A percentile compares a stretch with the other conserved stretches of the same genome.
These are phyloP conservation scores for Tetraselmis chui DNA, from an alignment of 139 green algal genomes.

Conservation along the genomic window DNA sequence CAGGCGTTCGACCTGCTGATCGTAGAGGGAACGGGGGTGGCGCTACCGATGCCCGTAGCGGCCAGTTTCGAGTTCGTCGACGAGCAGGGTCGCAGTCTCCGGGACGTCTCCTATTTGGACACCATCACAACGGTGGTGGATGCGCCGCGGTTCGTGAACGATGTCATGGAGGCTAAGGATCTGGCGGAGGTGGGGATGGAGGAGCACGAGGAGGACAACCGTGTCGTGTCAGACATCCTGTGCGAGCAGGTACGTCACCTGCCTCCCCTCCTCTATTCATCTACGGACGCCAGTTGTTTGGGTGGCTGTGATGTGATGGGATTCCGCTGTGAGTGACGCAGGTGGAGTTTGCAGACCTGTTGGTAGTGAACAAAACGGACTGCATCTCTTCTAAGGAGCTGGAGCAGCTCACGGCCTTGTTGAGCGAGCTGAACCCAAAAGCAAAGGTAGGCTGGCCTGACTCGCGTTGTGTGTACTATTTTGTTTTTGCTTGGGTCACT, in stretches of 20 bases:
- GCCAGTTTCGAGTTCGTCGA: background rate
- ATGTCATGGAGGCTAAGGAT: constrained; percentile 24
- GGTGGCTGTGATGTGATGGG: no score
- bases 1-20: constrained; percentile 11
- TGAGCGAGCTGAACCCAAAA: constrained; percentile 41
- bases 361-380: constrained; percentile 71
- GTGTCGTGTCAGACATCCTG: constrained; percentile 50
- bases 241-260: constrained; percentile 31
- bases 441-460: constrained; percentile 32
- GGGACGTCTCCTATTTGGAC: constrained; percentile 10
- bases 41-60: constrained; percentile 3
- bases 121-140: background rate
- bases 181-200: constrained; percentile 18
- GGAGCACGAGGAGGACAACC: constrained; percentile 47
- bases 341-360: constrained; percentile 60
- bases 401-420: constrained; percentile 39
- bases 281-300: no score
- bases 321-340: no score
- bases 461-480: no score
- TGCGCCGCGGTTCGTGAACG: constrained; percentile 31
- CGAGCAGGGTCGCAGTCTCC: background rate
- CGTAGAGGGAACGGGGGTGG: constrained; percentile 9
- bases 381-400: constrained; percentile 32
- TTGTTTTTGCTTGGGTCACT: no score
- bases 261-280: no score